A percentile compares a stretch with the other conserved stretches of the same genome.
phyloP scores from a whole-genome alignment of 1,284 basidiomycete genomes.

The Ganoderma lingzhi region DNA sequence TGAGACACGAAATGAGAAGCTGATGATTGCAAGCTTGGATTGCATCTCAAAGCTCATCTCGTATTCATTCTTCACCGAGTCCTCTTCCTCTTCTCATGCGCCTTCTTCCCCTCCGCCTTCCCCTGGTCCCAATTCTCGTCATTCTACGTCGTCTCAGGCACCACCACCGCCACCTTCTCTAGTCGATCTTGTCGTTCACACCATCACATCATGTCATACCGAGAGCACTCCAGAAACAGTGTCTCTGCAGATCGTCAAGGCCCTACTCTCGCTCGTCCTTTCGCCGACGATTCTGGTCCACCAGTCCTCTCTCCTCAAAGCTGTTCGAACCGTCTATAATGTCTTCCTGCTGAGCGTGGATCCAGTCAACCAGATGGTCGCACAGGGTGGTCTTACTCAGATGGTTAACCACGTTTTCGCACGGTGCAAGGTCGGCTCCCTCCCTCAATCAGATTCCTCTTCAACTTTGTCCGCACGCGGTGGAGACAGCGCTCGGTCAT shows the following conservation, averaged over 20 bases:
- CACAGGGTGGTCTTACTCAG: slow-evolving; percentile 95
- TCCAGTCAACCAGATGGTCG: slow-evolving; percentile 93
- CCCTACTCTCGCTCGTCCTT: slow-evolving; percentile 87
- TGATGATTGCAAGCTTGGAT: slow-evolving; percentile 95
- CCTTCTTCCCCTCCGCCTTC: slow-evolving; percentile 76
- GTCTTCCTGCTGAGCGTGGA: slow-evolving; percentile 92
- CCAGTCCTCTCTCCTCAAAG: slow-evolving; percentile 93
- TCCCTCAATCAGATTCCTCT: slow-evolving; percentile 38
- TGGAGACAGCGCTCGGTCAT: slow-evolving; percentile 24
- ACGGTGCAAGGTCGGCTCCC: slow-evolving; percentile 59
- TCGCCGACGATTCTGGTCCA: slow-evolving; percentile 90
- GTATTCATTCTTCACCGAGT: slow-evolving; percentile 92
- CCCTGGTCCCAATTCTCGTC: slow-evolving; percentile 58
- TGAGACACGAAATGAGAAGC: slow-evolving; percentile 90
- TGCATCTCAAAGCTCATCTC: slow-evolving; percentile 96
- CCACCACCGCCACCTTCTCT: slow-evolving; percentile 70
- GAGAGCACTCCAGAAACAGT: slow-evolving; percentile 90
- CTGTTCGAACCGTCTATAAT: slow-evolving; percentile 96
- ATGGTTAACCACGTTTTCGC: slow-evolving; percentile 97
- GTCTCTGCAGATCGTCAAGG: slow-evolving; percentile 95
- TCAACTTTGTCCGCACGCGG: slow-evolving; percentile 33
- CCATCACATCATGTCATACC: slow-evolving; percentile 92
- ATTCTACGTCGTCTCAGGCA: slow-evolving; percentile 57
- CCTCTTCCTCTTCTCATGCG: slow-evolving; percentile 47
- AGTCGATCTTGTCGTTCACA: slow-evolving; percentile 92